Conservation (phyloP, 805 yeast species). For the Hanseniaspora jakobsenii region DNA sequence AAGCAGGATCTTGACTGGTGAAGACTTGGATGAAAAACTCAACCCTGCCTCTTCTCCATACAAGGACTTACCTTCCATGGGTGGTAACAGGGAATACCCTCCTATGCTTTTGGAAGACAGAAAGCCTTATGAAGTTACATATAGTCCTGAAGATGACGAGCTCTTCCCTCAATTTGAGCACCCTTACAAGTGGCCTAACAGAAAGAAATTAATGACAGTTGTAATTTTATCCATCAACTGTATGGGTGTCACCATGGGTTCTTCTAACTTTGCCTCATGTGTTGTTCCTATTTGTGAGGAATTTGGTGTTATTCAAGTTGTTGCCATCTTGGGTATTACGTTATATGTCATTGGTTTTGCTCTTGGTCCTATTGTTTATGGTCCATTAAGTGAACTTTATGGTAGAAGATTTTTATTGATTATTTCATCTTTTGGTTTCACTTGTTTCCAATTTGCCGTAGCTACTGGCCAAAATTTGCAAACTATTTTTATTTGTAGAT, state of each 20-base stretch:
- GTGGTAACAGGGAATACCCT: slow-evolving; percentile 53
- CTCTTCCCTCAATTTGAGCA: slow-evolving; percentile 51
- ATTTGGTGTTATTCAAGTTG: slow-evolving; percentile 53
- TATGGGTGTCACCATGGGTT: slow-evolving; percentile 54
- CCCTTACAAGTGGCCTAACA: slow-evolving; percentile 65
- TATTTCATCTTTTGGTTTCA: slow-evolving; percentile 44
- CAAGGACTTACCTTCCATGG: slow-evolving; percentile 46
- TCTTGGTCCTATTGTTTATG: slow-evolving; percentile 83
- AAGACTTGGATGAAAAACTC: slow-evolving; percentile 25
- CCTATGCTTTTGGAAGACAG: slow-evolving; percentile 42
- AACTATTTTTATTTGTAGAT: slow-evolving; percentile 63
- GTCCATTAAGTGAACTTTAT: slow-evolving; percentile 68
- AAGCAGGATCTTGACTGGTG: slow-evolving; percentile 35
- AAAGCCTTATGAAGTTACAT: slow-evolving; percentile 52
- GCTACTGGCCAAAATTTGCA: slow-evolving; percentile 73
- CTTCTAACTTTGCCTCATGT: slow-evolving; percentile 69
- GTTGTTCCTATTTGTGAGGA: slow-evolving; percentile 36
- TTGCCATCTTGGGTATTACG: slow-evolving; percentile 65
- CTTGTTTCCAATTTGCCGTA: slow-evolving; percentile 54
- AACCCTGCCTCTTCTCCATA: slow-evolving; percentile 22
- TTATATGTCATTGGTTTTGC: slow-evolving; percentile 89
- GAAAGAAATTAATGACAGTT: slow-evolving; percentile 37
- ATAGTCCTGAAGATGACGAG: slow-evolving; percentile 43
- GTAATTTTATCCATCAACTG: slow-evolving; percentile 39
- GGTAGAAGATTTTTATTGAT: slow-evolving; percentile 58